These are phyloP conservation scores for Nephelium lappaceum DNA, from an alignment of 345 rosid genomes.

Conservation along the genomic window DNA sequence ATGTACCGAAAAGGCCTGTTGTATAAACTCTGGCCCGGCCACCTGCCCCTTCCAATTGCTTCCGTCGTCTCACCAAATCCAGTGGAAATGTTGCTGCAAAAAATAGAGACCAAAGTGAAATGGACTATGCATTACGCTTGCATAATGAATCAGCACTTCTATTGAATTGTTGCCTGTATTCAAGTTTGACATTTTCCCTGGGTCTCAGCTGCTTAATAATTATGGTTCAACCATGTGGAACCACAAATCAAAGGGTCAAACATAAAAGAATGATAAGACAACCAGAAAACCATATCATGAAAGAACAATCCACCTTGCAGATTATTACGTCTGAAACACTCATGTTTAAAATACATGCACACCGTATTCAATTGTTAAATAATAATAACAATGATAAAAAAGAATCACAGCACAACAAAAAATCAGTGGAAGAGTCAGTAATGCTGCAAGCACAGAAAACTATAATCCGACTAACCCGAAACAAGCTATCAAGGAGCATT, in stretches of 20 bases:
- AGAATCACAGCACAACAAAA: neutral
- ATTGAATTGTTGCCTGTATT: neutral
- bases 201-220: neutral
- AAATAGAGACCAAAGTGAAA: slow-evolving; percentile 12
- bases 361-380: neutral
- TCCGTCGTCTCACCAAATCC: slow-evolving; percentile 94
- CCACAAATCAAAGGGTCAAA: neutral
- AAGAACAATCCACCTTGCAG: neutral
- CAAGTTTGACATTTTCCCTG: neutral
- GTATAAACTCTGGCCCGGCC: slow-evolving; percentile 74
- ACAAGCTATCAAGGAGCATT: neutral
- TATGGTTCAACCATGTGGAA: neutral
- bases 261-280: neutral
- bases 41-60: slow-evolving; percentile 89
- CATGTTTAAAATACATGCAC: neutral
- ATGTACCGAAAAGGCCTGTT: slow-evolving; percentile 70
- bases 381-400: neutral
- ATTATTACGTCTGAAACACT: neutral
- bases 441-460: neutral
- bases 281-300: neutral
- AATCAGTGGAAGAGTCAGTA: neutral
- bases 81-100: slow-evolving; percentile 82
- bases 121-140: neutral
- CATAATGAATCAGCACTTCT: neutral
- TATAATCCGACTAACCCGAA: neutral